Evolutionary conservation across 2,329 filamentous ascomycete genomes (phyloP), one percentile per base, ranked within the genome.

Genomic region (Tolypocladium album): DNA sequence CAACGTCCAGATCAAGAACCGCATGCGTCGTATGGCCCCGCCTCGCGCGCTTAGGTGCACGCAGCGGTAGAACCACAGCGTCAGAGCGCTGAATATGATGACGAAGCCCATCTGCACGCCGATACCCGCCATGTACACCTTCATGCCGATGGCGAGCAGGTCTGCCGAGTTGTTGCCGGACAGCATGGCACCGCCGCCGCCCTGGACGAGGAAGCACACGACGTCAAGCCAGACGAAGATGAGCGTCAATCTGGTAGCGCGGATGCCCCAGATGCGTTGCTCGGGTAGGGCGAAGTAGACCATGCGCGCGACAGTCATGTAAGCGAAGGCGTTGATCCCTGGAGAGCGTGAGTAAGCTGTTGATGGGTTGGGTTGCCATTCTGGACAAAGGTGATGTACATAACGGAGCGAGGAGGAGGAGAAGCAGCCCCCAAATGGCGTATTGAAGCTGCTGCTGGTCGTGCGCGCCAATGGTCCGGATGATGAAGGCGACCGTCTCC

Each of bases 181-280:
- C 12, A 74, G 63, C 61, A 78, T 67, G 27, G 67, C 67, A 22
- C 77, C 78, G 36, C 73, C 75, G 2, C 61, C 69, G 17, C 68
- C 71, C 64, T 82, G 78, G 38, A 79, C 68, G 20, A 81, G 59
- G 66, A 82, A 81, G 17, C 75, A 76, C 40, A 76, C 43, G n/a
- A 81, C 64, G 62, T 81, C 78, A 40, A 79, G 69, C 68, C 74
- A 75, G 11, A 82, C 77, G 56, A 82, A 81, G 43, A 76, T 66
- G 50, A 74, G 72, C 17, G 77, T 75, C 60, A 82, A 71, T 22
- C 69, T 69, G 34, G 68, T 66, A 22, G 72, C 70, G 38, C 68
- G 71, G 55, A 75, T 64, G 12, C 72, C 69, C 42, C 72, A 66
- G 24, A 77, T 69, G 36, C 67, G 70, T 63, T 72, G 71, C 12